Evolutionary conservation across 495 filamentous ascomycete species (phyloP).

Genomic region (Hyaloscypha finlandica): DNA sequence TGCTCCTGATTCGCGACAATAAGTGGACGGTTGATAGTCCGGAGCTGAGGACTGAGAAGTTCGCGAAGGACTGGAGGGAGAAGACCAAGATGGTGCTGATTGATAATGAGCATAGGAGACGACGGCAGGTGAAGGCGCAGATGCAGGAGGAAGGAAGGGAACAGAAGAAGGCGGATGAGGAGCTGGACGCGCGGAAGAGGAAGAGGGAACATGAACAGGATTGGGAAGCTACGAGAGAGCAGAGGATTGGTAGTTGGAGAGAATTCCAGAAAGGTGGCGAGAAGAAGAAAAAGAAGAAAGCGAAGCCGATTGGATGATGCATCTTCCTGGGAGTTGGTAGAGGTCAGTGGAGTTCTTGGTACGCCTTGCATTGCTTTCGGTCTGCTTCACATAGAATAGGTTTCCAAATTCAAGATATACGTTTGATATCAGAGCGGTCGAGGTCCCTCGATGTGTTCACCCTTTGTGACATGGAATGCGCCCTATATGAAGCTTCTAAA

Average conservation of each 20-base stretch:
- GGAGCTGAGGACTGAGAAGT: conserved; percentile 80
- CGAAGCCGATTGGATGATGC: conserved; percentile 72
- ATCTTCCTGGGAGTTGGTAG: not conserved
- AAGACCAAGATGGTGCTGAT: conserved; percentile 92
- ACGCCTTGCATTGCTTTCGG: not conserved
- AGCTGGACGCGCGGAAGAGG: conserved; percentile 81
- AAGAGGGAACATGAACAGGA: conserved; percentile 90
- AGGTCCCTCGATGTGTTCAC: not conserved
- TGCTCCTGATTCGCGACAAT: conserved; percentile 88
- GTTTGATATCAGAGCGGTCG: not conserved
- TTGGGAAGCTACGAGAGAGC: conserved; percentile 91
- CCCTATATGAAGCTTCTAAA: not conserved
- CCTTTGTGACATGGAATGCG: no score
- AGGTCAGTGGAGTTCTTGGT: not conserved
- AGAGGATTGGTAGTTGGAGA: conserved; percentile 92
- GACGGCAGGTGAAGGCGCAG: conserved; percentile 87
- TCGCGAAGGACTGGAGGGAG: conserved; percentile 80
- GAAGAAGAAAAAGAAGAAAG: conserved; percentile 90
- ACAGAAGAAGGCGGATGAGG: conserved; percentile 84
- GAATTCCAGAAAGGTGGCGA: conserved; percentile 77
- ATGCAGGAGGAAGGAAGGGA: conserved; percentile 96
- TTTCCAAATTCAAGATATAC: not conserved
- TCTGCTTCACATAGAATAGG: not conserved
- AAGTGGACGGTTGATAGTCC: conserved; percentile 89
- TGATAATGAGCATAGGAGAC: conserved; percentile 84